These are phyloP conservation scores for Lizonia empirigonia DNA, from an alignment of 2,329 filamentous ascomycete species.

Conservation along the genomic window DNA sequence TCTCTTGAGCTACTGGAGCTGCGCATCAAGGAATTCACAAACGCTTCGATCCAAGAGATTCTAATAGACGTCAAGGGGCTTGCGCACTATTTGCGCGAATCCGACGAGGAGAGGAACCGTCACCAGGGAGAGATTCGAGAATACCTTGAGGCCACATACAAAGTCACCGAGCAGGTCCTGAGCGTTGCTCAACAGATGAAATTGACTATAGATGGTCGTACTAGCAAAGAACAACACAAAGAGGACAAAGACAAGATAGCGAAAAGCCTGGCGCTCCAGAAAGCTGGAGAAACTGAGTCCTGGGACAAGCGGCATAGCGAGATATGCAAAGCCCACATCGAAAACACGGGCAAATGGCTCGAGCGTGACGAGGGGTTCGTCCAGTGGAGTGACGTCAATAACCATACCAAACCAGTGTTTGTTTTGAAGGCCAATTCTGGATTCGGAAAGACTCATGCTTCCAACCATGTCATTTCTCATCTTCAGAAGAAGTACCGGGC, in stretches of 20 bases:
- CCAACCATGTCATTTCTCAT: background rate
- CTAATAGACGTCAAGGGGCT: conserved; percentile 1
- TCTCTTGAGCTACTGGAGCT: conserved; percentile 13
- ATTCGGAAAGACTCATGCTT: background rate
- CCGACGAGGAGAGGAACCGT: background rate
- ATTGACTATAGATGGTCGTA: conserved; percentile 10
- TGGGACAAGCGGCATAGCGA: conserved; percentile 5
- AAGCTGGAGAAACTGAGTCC: background rate
- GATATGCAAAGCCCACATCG: background rate
- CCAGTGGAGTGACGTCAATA: background rate
- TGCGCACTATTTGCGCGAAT: background rate
- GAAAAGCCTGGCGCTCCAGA: background rate
- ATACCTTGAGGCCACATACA: background rate
- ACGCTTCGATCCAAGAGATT: background rate
- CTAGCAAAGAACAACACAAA: conserved; percentile 12
- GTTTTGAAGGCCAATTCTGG: background rate
- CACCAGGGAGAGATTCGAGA: background rate
- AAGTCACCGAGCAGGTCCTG: conserved; percentile 6
- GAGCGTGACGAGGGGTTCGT: background rate
- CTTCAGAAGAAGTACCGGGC: background rate
- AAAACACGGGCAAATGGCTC: conserved; percentile 2
- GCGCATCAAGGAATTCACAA: conserved; percentile 2
- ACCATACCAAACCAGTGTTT: background rate
- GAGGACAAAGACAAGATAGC: conserved; percentile 9
- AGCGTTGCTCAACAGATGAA: conserved; percentile 16